Conservation (phyloP, 164 flowering plant species). For the Kingdonia uniflora region DNA sequence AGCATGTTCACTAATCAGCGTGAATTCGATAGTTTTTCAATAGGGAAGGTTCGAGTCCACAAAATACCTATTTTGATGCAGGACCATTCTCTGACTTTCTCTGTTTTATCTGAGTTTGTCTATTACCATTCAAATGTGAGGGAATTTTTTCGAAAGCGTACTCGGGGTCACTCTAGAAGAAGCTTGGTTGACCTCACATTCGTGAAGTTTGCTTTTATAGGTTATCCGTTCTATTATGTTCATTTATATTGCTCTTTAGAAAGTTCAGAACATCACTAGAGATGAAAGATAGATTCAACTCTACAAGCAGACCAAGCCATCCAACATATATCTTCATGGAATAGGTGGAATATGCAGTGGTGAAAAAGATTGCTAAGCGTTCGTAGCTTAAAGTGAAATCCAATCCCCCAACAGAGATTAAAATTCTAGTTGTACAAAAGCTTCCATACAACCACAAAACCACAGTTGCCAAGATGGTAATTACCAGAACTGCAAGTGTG, state of each 20-base stretch:
- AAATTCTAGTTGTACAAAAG: conserved; percentile 70
- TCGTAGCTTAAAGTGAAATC: conserved; percentile 49
- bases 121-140: no score
- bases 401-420: conserved; percentile 56
- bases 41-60: no score
- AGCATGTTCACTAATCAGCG: no score
- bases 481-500: conserved; percentile 36
- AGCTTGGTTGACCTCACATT: conserved; percentile 28
- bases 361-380: conserved; percentile 51
- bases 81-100: no score
- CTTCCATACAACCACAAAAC: conserved; percentile 90
- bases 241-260: conserved; percentile 48
- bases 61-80: no score
- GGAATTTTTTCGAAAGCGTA: conserved; percentile 25
- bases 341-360: conserved; percentile 59
- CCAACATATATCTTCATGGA: conserved; percentile 76
- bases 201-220: conserved; percentile 36
- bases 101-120: no score
- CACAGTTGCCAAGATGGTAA: conserved; percentile 37
- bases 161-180: conserved; percentile 28
- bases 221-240: conserved; percentile 30
- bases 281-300: conserved; percentile 71
- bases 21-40: no score
- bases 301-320: conserved; percentile 72
- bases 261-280: conserved; percentile 76